Conservation (phyloP, 495 filamentous ascomycete genomes). For the Aspergillus panamensis region DNA sequence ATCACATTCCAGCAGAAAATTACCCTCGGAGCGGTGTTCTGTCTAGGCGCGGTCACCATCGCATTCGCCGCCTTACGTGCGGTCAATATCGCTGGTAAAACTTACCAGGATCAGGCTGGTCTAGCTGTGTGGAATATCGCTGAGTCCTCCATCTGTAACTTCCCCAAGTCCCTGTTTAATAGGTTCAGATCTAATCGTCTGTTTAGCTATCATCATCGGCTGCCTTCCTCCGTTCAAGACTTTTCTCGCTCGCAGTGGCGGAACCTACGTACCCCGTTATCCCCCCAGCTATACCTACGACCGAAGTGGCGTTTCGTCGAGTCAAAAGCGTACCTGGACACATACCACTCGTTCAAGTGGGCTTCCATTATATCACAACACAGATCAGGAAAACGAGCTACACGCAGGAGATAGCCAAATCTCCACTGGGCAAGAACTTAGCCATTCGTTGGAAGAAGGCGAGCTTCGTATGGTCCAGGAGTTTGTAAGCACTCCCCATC, state of each 20-base stretch:
- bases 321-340: conserved; percentile 1
- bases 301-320: conserved; percentile 7
- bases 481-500: conserved; percentile 19
- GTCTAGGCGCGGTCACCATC: conserved; percentile 32
- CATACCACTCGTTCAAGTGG: conserved; percentile 9
- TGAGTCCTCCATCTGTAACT: conserved; percentile 33
- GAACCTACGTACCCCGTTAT: conserved; percentile 3
- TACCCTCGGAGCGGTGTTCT: conserved; percentile 30
- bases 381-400: conserved; percentile 3
- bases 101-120: conserved; percentile 22
- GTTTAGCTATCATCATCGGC: conserved; percentile 44
- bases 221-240: conserved; percentile 48
- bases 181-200: not conserved
- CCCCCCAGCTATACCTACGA: not conserved
- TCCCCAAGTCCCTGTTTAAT: no score
- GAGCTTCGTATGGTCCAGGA: conserved; percentile 24
- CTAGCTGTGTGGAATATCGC: conserved; percentile 33
- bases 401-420: conserved; percentile 5
- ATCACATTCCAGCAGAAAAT: conserved; percentile 33
- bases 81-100: conserved; percentile 27
- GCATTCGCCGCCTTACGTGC: conserved; percentile 32
- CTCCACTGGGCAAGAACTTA: not conserved
- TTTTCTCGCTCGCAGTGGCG: conserved; percentile 18
- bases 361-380: conserved; percentile 4
- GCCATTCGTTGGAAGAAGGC: conserved; percentile 3